These are phyloP conservation scores for Arthrobotrys megalospora DNA, from an alignment of 2,329 filamentous ascomycete species.

Conservation along the genomic window DNA sequence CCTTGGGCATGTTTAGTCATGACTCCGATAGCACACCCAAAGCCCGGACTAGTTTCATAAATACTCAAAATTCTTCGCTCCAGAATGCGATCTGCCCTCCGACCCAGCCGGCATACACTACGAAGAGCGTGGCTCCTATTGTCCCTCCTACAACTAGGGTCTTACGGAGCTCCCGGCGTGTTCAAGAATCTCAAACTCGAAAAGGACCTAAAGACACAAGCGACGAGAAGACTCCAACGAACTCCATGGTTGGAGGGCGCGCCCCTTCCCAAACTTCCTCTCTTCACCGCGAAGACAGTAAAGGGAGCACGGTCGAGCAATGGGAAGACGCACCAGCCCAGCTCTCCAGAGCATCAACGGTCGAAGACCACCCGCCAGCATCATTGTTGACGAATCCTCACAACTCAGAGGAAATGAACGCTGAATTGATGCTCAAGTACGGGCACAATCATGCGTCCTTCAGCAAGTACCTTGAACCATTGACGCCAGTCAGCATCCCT, in stretches of 20 bases:
- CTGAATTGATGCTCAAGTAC: constrained; percentile 40
- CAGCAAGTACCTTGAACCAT: constrained; percentile 45
- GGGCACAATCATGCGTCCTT: constrained; percentile 29
- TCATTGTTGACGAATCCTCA: constrained; percentile 29
- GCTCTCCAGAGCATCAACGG: constrained; percentile 47
- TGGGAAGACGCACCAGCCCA: constrained; percentile 47
- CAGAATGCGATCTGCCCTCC: constrained; percentile 20
- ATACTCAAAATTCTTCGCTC: constrained; percentile 43
- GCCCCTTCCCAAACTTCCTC: constrained; percentile 5
- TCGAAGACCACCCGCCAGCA: constrained; percentile 46
- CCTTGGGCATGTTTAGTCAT: constrained; percentile 40
- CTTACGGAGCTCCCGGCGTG: constrained; percentile 43
- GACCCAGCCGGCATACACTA: constrained; percentile 12
- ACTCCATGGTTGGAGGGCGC: constrained; percentile 31
- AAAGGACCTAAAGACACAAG: constrained; percentile 28
- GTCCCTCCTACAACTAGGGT: constrained; percentile 25
- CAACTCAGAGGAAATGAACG: constrained; percentile 42
- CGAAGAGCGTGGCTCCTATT: not conserved
- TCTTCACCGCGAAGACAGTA: constrained; percentile 28
- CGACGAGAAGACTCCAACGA: constrained; percentile 39
- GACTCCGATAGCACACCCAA: constrained; percentile 58
- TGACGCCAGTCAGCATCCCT: constrained; percentile 34
- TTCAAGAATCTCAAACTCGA: constrained; percentile 5
- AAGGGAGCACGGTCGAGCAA: constrained; percentile 34
- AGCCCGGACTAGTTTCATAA: constrained; percentile 42